Evolutionary conservation across 495 filamentous ascomycete species (phyloP), one percentile per base, ranked within the genome.

Genomic region (Diplogelasinospora grovesii): DNA sequence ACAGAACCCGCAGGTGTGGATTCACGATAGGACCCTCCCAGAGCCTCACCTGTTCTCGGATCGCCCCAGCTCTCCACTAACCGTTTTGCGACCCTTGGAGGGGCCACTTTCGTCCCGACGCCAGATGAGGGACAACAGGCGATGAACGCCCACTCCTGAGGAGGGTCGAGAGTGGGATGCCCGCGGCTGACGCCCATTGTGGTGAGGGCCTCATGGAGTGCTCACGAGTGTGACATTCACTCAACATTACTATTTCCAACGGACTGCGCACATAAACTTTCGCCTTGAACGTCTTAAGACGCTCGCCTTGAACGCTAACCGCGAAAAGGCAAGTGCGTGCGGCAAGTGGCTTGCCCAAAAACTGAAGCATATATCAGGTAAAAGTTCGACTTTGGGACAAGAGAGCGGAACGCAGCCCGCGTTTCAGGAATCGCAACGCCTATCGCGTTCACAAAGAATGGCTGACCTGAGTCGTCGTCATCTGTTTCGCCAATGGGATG

Each of bases 1-100:
- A 63, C 59, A 63, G 52, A 58, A 50, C 52, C 59, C 56, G 56
- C 56, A 52, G 49, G 53, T 50, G 59, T 63, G 59, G 59, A 50
- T 63, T 63, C 54, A 53, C 54, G 49, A 58, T 54, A 46, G 50
- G 59, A 55, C 57, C 59, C 59, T 63, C 59, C 57, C 50, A 63
- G 59, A 63, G 59, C 59, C 59, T 63, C 59, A 60, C 24, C 32
- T 40, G 41, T 51, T 47, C 45, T 54, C 42, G 50, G 57, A 56
- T 60, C 57, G 49, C 39, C n/a, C 58, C 40, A 48, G 40, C 53
- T 54, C 53, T 34, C 56, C 58, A 54, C 56, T 41, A 29, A 48
- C 48, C 48, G 44, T 43, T 54, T 48, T 33, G 20, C 27, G 32
- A 46, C 31, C 45, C 45, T 46, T 39, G 43, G 40, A 48, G 49